phyloP scores from a whole-genome alignment of 441 rosid genomes.

The Populus tomentosa region DNA sequence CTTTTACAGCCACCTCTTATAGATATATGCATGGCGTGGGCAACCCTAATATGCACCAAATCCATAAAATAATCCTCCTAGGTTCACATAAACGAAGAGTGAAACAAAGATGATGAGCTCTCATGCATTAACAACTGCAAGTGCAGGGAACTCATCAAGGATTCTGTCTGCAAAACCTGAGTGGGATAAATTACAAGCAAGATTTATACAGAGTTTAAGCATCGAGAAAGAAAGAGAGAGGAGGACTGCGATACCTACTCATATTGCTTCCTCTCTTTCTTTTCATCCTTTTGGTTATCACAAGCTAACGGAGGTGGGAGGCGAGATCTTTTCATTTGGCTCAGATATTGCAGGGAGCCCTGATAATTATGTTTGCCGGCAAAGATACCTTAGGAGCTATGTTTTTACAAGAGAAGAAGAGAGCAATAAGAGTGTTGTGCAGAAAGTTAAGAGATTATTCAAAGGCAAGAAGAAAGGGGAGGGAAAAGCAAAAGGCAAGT shows the following conservation, averaged over 20 bases:
- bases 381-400: conserved; percentile 21
- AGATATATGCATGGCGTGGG: too few species aligned
- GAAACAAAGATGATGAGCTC: not conserved
- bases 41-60: too few species aligned
- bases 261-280: not conserved
- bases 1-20: too few species aligned
- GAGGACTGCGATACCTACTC: too few species aligned
- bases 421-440: not conserved
- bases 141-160: not conserved
- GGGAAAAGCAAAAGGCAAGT: not conserved
- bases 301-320: not conserved
- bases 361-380: conserved; percentile 12
- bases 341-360: not conserved
- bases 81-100: too few species aligned
- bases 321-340: not conserved
- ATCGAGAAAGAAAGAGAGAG: not conserved
- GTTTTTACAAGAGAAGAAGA: conserved; percentile 11
- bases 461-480: not conserved
- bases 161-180: conserved; percentile 20
- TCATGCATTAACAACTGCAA: not conserved
- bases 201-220: not conserved
- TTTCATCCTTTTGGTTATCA: not conserved
- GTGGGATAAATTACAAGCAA: conserved; percentile 18
- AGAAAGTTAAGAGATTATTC: conserved; percentile 3
- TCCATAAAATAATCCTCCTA: too few species aligned